A percentile compares a stretch with the other conserved stretches of the same genome.
Conservation (phyloP, 352 stramenopile species). For the Pythium sukuiense region DNA sequence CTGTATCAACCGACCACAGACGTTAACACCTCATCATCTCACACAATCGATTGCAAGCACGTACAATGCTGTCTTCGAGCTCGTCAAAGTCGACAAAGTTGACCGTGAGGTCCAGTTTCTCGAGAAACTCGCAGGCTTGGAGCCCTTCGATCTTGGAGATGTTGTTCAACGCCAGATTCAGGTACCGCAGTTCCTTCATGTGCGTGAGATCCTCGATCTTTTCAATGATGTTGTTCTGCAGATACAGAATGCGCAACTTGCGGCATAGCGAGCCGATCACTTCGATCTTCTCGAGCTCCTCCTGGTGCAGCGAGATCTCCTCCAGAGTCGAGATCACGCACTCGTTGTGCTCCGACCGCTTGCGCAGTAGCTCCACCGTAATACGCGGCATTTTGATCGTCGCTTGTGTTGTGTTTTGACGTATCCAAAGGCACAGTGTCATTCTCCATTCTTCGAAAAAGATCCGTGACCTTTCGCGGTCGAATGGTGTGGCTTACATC, state of each 20-base stretch:
- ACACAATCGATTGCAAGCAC: slow-evolving; percentile 10
- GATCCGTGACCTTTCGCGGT: not conserved
- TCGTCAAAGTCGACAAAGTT: slow-evolving; percentile 95
- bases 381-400: slow-evolving; percentile 82
- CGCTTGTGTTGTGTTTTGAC: slow-evolving; percentile 17
- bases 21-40: no score
- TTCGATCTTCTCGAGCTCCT: slow-evolving; percentile 93
- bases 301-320: slow-evolving; percentile 92
- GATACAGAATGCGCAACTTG: slow-evolving; percentile 93
- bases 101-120: slow-evolving; percentile 94
- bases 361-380: slow-evolving; percentile 80
- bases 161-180: slow-evolving; percentile 97
- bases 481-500: not conserved
- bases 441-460: not conserved
- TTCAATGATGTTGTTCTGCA: slow-evolving; percentile 97
- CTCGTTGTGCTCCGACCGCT: slow-evolving; percentile 95
- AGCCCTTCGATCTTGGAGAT: slow-evolving; percentile 89
- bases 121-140: slow-evolving; percentile 84
- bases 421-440: not conserved
- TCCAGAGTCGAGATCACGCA: slow-evolving; percentile 91
- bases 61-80: slow-evolving; percentile 83
- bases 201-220: slow-evolving; percentile 92
- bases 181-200: slow-evolving; percentile 93
- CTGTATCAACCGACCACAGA: no score
- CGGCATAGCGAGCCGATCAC: slow-evolving; percentile 89